phyloP scores from a whole-genome alignment of 2,329 filamentous ascomycete species.

The Ramularia collo-cygni region DNA sequence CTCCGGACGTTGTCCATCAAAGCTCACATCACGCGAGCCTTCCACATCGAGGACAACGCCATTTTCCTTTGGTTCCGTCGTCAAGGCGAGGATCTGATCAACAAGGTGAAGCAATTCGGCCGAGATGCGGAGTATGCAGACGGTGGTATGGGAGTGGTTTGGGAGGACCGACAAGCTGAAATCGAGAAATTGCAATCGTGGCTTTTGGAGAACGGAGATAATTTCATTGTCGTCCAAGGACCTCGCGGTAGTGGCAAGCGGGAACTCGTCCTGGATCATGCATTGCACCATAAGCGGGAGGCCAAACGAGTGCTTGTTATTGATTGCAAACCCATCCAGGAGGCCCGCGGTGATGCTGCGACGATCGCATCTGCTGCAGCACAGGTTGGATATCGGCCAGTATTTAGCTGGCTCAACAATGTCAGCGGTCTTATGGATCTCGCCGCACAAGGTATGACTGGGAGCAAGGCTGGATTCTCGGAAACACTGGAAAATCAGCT shows the following conservation, averaged over 20 bases:
- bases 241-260: constrained; percentile 86
- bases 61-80: constrained; percentile 75
- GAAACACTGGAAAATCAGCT: constrained; percentile 87
- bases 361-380: constrained; percentile 76
- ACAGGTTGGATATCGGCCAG: constrained; percentile 81
- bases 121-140: constrained; percentile 45
- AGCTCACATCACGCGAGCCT: constrained; percentile 70
- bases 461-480: constrained; percentile 88
- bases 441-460: constrained; percentile 87
- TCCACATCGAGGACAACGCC: constrained; percentile 65
- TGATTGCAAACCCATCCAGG: constrained; percentile 89
- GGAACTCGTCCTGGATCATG: constrained; percentile 79
- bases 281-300: constrained; percentile 53
- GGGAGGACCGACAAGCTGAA: constrained; percentile 75
- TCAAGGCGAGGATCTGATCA: constrained; percentile 57
- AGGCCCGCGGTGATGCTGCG: constrained; percentile 78
- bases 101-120: constrained; percentile 42
- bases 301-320: constrained; percentile 73
- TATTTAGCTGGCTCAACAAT: constrained; percentile 96
- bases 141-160: constrained; percentile 70
- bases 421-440: constrained; percentile 88
- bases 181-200: constrained; percentile 78
- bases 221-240: constrained; percentile 89
- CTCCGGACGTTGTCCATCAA: constrained; percentile 91
- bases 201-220: constrained; percentile 82